Conservation (phyloP, 345 rosid species). For the Acer saccharum region DNA sequence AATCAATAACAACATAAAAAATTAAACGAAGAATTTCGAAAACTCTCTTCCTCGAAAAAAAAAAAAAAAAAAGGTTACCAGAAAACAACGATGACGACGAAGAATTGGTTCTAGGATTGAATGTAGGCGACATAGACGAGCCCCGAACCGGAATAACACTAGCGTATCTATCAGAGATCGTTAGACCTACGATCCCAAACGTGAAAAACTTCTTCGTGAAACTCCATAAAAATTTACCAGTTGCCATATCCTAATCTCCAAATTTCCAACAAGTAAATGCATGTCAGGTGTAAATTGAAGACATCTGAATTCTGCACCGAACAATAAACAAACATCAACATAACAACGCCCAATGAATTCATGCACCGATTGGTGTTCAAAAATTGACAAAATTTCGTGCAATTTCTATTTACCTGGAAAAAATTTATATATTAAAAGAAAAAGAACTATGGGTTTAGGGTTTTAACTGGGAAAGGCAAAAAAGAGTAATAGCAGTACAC, state of each 20-base stretch:
- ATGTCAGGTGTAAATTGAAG: conserved; percentile 20
- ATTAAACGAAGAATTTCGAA: conserved; percentile 2
- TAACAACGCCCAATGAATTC: background rate
- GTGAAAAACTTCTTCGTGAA: conserved; percentile 52
- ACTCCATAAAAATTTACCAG: conserved; percentile 47
- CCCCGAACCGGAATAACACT: conserved; percentile 65
- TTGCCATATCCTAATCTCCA: conserved; percentile 42
- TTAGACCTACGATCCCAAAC: conserved; percentile 59
- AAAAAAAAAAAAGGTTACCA: conserved; percentile 18
- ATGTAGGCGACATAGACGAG: conserved; percentile 79
- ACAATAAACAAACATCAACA: conserved; percentile 10
- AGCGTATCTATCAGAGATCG: conserved; percentile 67
- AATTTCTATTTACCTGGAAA: no score
- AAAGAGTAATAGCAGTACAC: no score
- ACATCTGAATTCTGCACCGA: conserved; percentile 38
- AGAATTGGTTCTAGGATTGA: conserved; percentile 52
- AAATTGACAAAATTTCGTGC: background rate
- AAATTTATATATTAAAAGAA: no score
- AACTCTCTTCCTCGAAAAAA: background rate
- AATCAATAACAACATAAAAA: background rate
- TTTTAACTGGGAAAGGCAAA: no score
- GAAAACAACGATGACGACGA: conserved; percentile 26
- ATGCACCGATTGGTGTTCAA: background rate
- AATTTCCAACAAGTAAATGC: conserved; percentile 19
- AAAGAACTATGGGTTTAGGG: no score